Base-by-base conservation (phyloP, 139 green algal genomes). In the Coccomyxa sp. region DNA sequence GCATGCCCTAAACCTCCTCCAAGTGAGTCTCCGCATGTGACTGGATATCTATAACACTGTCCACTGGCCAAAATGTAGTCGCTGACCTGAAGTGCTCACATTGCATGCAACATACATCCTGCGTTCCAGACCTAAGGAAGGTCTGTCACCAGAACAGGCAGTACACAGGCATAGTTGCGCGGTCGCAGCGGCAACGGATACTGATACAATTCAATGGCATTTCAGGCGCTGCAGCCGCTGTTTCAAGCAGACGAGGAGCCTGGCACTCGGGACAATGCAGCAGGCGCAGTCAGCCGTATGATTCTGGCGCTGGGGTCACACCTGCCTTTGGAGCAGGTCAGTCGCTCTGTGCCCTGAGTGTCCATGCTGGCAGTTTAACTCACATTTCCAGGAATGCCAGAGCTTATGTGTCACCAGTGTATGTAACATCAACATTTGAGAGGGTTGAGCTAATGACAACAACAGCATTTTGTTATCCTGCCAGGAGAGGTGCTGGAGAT, bases 261-360 rank as follows among this genome's bases (percentile, higher is more conserved):
- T 0, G 88, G 85, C 22, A 85, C 86, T 27, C 86, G 86, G 2
- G 92, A 96, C 86, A 96, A 96, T 75, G 92, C 89, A 24, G 80
- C 80, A 2, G 89, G 89, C 36, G 91, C 89, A 44, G 89, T 95
- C 8, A 88, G 77, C 0, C 82, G 92, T 3, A 86, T 95, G 69
- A 68, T 94, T 29, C 29, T 81, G 29, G 73, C 79, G 0, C 55
- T 80, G 31, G 50, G 50, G 36, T 18, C n/a, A 0, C 50, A 73
- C 1, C 16, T 78, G 14, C 78, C 78, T 27, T 27, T 82, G 36
- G 78, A 82, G 41, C 70, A 78, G 27, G 71, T 82, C 33, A n/a
- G n/a, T n/a, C n/a, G n/a, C n/a, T 31, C 55, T 10, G 55, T 55
- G 29, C 41, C 55, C 55, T 18, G 72, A 22, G 54, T 70, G 22